Conservation (phyloP, 1,139 yeast species). For the Kodamaea arcana region DNA sequence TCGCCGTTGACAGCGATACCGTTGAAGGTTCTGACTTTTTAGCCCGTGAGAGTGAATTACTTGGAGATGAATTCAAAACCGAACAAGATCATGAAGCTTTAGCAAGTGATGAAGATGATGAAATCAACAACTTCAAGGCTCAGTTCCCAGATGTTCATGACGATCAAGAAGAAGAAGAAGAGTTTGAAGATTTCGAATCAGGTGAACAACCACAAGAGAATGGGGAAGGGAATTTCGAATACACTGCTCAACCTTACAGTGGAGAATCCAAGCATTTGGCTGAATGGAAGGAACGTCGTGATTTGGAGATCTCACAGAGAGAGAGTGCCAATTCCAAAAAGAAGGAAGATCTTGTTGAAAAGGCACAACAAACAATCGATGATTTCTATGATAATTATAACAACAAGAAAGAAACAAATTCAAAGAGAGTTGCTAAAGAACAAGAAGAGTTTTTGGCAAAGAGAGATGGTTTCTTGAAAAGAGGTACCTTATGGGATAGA, state of each 20-base stretch:
- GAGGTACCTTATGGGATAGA: slow-evolving; percentile 88
- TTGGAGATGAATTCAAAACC: slow-evolving; percentile 79
- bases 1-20: slow-evolving; percentile 40
- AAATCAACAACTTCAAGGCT: slow-evolving; percentile 60
- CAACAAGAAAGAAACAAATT: slow-evolving; percentile 70
- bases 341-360: slow-evolving; percentile 63
- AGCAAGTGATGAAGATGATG: slow-evolving; percentile 58
- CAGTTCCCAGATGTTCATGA: slow-evolving; percentile 61
- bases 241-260: slow-evolving; percentile 8
- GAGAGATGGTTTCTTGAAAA: slow-evolving; percentile 75
- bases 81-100: slow-evolving; percentile 58
- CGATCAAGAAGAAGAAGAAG: slow-evolving; percentile 16
- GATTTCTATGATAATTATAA: slow-evolving; percentile 94
- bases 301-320: slow-evolving; percentile 74
- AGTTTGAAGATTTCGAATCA: slow-evolving; percentile 25
- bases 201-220: slow-evolving; percentile 9
- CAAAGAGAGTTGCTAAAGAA: slow-evolving; percentile 59
- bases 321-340: slow-evolving; percentile 69
- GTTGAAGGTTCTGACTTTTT: slow-evolving; percentile 58
- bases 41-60: slow-evolving; percentile 76
- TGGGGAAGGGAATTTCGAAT: background rate
- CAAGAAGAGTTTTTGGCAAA: slow-evolving; percentile 71
- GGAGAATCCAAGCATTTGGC: slow-evolving; percentile 56
- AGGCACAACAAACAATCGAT: slow-evolving; percentile 85
- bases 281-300: slow-evolving; percentile 86